Evolutionary conservation across 805 yeast species (phyloP).

Genomic region (Candida maltosa): DNA sequence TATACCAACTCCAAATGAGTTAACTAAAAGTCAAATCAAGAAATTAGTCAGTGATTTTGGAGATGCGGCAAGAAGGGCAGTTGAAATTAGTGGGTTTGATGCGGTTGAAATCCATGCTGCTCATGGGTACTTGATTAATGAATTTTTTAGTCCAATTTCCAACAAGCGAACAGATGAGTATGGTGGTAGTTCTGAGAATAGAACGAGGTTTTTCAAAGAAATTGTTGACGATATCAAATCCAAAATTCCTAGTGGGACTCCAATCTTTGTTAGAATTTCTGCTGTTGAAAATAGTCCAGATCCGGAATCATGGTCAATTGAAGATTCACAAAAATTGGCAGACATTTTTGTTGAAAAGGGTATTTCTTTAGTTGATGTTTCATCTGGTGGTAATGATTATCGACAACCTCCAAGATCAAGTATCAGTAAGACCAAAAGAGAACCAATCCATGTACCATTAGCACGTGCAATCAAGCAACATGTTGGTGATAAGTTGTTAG

Average conservation of each 20-base stretch:
- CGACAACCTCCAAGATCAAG: conserved; percentile 22
- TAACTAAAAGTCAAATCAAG: conserved; percentile 41
- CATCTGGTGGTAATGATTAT: conserved; percentile 49
- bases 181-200: conserved; percentile 62
- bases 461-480: conserved; percentile 43
- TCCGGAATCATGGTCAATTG: conserved; percentile 38
- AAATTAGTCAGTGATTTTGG: conserved; percentile 40
- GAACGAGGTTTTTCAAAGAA: conserved; percentile 49
- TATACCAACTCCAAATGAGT: conserved; percentile 34
- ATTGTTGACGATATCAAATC: conserved; percentile 40
- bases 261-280: conserved; percentile 47
- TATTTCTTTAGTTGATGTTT: conserved; percentile 53
- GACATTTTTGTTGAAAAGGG: conserved; percentile 39
- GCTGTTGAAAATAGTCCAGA: conserved; percentile 43
- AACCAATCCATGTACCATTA: conserved; percentile 34
- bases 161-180: conserved; percentile 60
- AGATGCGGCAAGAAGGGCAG: conserved; percentile 47
- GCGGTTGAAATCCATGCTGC: conserved; percentile 67
- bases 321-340: conserved; percentile 42
- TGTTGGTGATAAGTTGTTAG: conserved; percentile 38
- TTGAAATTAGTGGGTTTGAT: conserved; percentile 52
- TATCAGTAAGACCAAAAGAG: conserved; percentile 8
- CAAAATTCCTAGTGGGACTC: conserved; percentile 36
- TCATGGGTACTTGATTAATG: conserved; percentile 54
- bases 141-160: conserved; percentile 43